These are phyloP conservation scores for Kwoniella dejecticola DNA, from an alignment of 768 basidiomycete species.

Conservation along the genomic window DNA sequence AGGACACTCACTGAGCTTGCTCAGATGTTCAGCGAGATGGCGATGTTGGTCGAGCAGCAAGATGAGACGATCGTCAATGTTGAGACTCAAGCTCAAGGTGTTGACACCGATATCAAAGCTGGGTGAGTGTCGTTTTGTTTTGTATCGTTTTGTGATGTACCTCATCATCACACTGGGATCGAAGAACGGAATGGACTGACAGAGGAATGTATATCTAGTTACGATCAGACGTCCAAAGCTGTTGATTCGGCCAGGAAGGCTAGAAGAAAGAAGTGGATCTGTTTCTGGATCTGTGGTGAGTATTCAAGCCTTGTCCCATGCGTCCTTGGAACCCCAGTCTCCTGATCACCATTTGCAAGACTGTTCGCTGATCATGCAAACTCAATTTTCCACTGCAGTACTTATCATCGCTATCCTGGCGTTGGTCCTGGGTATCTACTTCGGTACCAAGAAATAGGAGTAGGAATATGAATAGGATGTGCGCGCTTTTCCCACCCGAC, in stretches of 20 bases:
- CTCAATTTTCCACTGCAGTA: constrained; percentile 32
- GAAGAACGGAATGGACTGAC: background rate
- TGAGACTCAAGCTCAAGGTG: constrained; percentile 65
- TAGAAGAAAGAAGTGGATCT: constrained; percentile 96
- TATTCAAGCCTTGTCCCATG: constrained; percentile 3
- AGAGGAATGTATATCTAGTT: constrained; percentile 58
- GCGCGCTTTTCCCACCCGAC: too few relatives aligned
- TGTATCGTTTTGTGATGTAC: background rate
- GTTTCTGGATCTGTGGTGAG: constrained; percentile 62
- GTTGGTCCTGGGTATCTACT: constrained; percentile 39
- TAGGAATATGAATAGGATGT: background rate
- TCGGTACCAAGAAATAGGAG: constrained; percentile 27
- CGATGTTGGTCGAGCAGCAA: constrained; percentile 74
- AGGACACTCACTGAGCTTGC: constrained; percentile 84
- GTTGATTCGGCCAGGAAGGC: constrained; percentile 82
- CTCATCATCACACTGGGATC: background rate
- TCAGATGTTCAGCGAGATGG: constrained; percentile 89
- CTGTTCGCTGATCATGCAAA: too few relatives aligned
- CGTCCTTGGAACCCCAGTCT: too few relatives aligned
- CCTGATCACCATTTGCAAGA: too few relatives aligned
- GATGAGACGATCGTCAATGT: constrained; percentile 70
- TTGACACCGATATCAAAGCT: constrained; percentile 68
- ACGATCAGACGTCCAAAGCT: constrained; percentile 81
- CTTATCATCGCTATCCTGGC: constrained; percentile 40
- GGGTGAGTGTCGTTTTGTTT: constrained; percentile 61